Percentiles rank a stretch among this genome's conserved stretches.
Evolutionary conservation across 2,329 filamentous ascomycete genomes (phyloP).

Genomic region (Colletotrichum truncatum): DNA sequence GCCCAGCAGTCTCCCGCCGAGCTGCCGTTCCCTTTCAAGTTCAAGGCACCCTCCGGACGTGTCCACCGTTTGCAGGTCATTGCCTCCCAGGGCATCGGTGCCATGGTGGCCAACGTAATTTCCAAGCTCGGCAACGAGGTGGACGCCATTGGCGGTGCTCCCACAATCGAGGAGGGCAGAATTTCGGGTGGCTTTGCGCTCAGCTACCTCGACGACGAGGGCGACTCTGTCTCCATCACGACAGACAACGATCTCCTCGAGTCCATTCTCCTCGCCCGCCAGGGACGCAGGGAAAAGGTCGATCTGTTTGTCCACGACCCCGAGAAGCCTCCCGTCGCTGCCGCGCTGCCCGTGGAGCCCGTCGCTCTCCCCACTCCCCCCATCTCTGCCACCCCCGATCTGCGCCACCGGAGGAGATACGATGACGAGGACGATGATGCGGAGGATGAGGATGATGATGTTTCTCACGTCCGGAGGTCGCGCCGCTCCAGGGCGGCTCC

Average conservation of each 20-base stretch:
- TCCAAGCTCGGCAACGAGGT: slow-evolving; percentile 87
- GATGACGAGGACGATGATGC: slow-evolving; percentile 68
- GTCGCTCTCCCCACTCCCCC: slow-evolving; percentile 54
- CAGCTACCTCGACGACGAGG: slow-evolving; percentile 96
- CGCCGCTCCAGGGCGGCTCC: slow-evolving; percentile 47
- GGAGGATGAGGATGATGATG: slow-evolving; percentile 62
- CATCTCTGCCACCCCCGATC: slow-evolving; percentile 52
- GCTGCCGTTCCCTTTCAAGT: slow-evolving; percentile 94
- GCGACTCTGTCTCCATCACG: slow-evolving; percentile 95
- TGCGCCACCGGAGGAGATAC: slow-evolving; percentile 61
- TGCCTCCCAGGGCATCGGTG: slow-evolving; percentile 80
- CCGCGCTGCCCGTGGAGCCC: slow-evolving; percentile 59
- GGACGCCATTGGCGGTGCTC: slow-evolving; percentile 83
- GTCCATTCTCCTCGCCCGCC: slow-evolving; percentile 84
- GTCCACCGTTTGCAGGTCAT: slow-evolving; percentile 91
- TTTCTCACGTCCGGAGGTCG: slow-evolving; percentile 56
- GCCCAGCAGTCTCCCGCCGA: slow-evolving; percentile 72
- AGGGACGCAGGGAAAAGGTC: slow-evolving; percentile 86
- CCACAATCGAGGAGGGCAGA: slow-evolving; percentile 81
- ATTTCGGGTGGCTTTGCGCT: slow-evolving; percentile 86
- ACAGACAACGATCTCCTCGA: slow-evolving; percentile 93
- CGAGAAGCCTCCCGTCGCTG: slow-evolving; percentile 81
- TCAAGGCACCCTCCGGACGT: slow-evolving; percentile 95
- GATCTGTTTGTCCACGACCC: slow-evolving; percentile 97
- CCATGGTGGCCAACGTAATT: slow-evolving; percentile 80